These are phyloP conservation scores for Chaetomiaceae sp. DNA, from an alignment of 2,329 filamentous ascomycete species.

Conservation along the genomic window DNA sequence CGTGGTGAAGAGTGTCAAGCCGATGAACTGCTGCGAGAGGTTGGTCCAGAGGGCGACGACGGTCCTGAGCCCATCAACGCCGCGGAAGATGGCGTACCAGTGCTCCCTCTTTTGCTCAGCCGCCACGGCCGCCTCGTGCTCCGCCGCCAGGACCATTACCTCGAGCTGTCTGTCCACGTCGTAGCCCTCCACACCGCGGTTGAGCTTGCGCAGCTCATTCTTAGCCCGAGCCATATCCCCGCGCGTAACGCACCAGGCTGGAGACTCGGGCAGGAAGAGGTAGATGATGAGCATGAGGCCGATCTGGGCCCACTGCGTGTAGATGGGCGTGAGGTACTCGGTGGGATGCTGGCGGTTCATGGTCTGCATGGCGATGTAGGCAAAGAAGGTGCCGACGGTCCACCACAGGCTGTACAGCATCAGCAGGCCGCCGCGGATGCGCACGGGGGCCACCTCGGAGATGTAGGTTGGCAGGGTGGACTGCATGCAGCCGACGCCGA, in stretches of 20 bases:
- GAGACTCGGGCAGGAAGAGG: background rate
- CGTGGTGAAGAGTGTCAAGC: background rate
- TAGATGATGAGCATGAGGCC: background rate
- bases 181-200: background rate
- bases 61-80: background rate
- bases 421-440: background rate
- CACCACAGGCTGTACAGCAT: background rate
- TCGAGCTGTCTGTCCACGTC: background rate
- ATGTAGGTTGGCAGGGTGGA: background rate
- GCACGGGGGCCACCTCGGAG: background rate
- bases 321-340: background rate
- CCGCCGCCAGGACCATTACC: background rate
- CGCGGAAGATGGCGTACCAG: background rate
- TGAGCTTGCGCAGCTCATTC: background rate
- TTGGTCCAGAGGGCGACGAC: background rate
- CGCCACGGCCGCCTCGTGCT: background rate
- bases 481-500: background rate
- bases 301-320: background rate
- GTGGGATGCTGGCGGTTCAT: background rate
- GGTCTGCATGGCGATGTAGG: background rate
- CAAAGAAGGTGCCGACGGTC: background rate
- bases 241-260: background rate
- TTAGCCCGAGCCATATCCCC: background rate
- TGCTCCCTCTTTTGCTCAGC: background rate
- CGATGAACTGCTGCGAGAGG: background rate